Base-by-base conservation (phyloP, 768 basidiomycete species). In the Suillus bovinus region DNA sequence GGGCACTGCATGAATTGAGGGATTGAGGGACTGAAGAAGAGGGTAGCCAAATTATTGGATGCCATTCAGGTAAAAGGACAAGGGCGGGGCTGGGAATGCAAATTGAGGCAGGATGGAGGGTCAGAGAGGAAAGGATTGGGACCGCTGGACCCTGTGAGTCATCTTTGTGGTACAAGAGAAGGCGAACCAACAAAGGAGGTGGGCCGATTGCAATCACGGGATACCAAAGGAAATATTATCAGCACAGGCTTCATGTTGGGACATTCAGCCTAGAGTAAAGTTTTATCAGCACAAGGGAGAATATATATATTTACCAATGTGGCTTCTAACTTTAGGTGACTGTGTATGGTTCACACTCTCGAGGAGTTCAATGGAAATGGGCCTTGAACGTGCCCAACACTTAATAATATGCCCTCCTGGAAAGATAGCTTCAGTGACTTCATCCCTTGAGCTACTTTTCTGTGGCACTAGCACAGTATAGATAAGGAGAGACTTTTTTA, bases 341-440 rank as follows among this genome's bases (percentile, higher is more conserved):
- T 79, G 69, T 2, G 81, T 78, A 17, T 79, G 77, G 59, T 76
- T 77, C 58, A 78, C 72, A 64, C 81, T 81, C 71, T 86, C 82
- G 20, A 85, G 78, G 49, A 90, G 75, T 70, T 90, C 88, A 31
- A 82, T 73, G 22, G 90, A 91, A 16, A 91, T 78, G 2, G 89
- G 90, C 58, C 90, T 80, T 29, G 88, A 85, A 13, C 88, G 85
- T 1, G 90, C 90, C 13, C 90, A 84, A 61, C 89, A 81, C 73
- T 93, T 92, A 44, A 80, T 82, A 61, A 93, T 78, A 72, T 91
- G 90, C 0, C 90, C 90, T 14, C 88, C 89, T 3, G 90, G 90
- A 0, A 89, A 92, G 62, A 91, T 80, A 1, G 85, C 86, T 64
- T 87, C 88, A 4, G 79, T 85, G 36, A 88, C 85, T 69, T 89